Evolutionary conservation across 164 flowering plant species (phyloP).

Genomic region (Warburgia ugandensis): DNA sequence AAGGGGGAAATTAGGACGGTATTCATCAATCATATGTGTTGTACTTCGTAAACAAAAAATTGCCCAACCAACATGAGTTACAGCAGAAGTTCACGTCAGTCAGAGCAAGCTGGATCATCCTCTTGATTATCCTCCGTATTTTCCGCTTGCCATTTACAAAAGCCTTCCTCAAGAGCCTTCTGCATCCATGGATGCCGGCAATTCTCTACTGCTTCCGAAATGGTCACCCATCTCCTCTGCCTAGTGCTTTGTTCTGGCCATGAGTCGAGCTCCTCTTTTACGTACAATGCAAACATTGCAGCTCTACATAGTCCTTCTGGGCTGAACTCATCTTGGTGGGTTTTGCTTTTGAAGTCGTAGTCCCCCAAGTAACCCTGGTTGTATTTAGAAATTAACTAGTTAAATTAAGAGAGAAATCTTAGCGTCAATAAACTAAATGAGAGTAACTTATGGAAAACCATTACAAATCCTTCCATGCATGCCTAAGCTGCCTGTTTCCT

Average conservation of each 20-base stretch:
- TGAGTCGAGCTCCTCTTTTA: slow-evolving; percentile 55
- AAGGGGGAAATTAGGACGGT: no score
- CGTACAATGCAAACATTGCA: slow-evolving; percentile 60
- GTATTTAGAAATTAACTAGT: not conserved
- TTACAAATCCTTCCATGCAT: no score
- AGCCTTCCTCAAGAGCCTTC: slow-evolving; percentile 37
- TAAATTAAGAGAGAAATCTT: no score
- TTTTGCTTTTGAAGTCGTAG: slow-evolving; percentile 73
- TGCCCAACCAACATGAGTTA: no score
- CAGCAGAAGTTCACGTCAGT: no score
- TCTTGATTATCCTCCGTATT: not conserved
- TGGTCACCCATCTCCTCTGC: slow-evolving; percentile 52
- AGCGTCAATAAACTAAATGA: no score
- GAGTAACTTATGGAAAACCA: no score
- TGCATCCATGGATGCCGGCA: slow-evolving; percentile 86
- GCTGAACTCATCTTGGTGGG: slow-evolving; percentile 36
- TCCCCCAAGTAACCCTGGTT: slow-evolving; percentile 44
- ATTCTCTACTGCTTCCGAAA: slow-evolving; percentile 41
- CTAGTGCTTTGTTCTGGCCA: slow-evolving; percentile 67
- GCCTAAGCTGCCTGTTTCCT: no score
- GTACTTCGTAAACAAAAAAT: no score
- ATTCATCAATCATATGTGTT: no score
- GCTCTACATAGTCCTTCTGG: slow-evolving; percentile 61
- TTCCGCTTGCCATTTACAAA: slow-evolving; percentile 30
- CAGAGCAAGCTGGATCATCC: not conserved